These are phyloP conservation scores for Aspergillus saccharolyticus DNA, from an alignment of 495 filamentous ascomycete species.

Conservation along the genomic window DNA sequence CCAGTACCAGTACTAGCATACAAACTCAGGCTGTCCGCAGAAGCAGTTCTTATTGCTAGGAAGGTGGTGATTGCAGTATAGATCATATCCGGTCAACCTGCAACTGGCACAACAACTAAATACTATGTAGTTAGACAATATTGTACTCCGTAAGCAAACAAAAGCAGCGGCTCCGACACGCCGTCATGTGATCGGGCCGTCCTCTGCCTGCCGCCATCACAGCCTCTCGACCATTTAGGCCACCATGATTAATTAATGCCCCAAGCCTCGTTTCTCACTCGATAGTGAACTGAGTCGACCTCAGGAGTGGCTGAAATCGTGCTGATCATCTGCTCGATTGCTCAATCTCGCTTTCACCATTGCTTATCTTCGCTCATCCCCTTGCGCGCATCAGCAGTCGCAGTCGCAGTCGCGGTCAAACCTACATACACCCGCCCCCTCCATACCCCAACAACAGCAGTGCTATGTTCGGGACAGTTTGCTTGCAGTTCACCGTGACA, in stretches of 20 bases:
- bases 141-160: no score
- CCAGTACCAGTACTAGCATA: no score
- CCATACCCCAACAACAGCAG: constrained; percentile 10
- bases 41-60: no score
- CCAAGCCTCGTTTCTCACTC: background rate
- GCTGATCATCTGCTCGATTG: background rate
- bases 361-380: background rate
- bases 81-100: no score
- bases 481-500: constrained; percentile 24
- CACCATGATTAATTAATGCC: constrained; percentile 8
- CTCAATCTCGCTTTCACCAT: background rate
- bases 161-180: background rate
- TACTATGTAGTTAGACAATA: no score
- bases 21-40: no score
- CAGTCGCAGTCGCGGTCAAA: background rate
- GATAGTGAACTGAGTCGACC: background rate
- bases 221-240: constrained; percentile 8
- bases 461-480: constrained; percentile 15
- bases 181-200: constrained; percentile 15
- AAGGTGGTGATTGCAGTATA: no score
- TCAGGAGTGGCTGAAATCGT: background rate
- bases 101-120: no score
- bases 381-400: background rate
- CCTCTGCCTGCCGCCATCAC: constrained; percentile 13
- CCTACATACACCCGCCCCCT: background rate